phyloP scores from a whole-genome alignment of 352 stramenopile genomes.

The Phytophthora macrochlamydospora region DNA sequence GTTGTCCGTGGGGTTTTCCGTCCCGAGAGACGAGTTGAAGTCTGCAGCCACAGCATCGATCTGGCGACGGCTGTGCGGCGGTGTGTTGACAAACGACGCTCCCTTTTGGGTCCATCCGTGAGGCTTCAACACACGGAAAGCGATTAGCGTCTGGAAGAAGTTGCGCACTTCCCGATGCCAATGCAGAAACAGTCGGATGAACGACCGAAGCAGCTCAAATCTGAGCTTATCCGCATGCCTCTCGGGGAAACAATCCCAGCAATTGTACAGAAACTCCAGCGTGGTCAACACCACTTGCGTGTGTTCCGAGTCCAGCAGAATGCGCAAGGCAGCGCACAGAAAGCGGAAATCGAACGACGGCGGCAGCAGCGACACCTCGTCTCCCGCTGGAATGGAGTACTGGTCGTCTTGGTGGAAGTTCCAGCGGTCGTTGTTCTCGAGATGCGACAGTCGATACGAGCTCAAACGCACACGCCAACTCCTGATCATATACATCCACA shows the following conservation, averaged over 20 bases:
- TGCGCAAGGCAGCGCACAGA: slow-evolving; percentile 77
- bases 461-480: slow-evolving; percentile 87
- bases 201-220: slow-evolving; percentile 80
- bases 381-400: slow-evolving; percentile 86
- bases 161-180: slow-evolving; percentile 89
- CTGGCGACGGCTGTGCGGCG: slow-evolving; percentile 82
- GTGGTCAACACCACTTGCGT: slow-evolving; percentile 88
- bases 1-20: slow-evolving; percentile 59
- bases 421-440: slow-evolving; percentile 91
- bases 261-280: slow-evolving; percentile 90
- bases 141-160: slow-evolving; percentile 89
- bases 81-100: slow-evolving; percentile 86
- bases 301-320: slow-evolving; percentile 84
- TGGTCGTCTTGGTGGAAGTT: slow-evolving; percentile 92
- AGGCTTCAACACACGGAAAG: slow-evolving; percentile 84
- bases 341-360: slow-evolving; percentile 91
- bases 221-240: slow-evolving; percentile 87
- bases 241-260: slow-evolving; percentile 90
- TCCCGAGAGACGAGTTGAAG: slow-evolving; percentile 84
- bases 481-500: slow-evolving; percentile 94
- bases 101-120: slow-evolving; percentile 88
- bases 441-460: slow-evolving; percentile 85
- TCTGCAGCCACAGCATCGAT: slow-evolving; percentile 88
- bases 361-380: slow-evolving; percentile 85
- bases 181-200: slow-evolving; percentile 83